phyloP scores from a whole-genome alignment of 371 early-diverging fungal species.

The Lichtheimia corymbifera region DNA sequence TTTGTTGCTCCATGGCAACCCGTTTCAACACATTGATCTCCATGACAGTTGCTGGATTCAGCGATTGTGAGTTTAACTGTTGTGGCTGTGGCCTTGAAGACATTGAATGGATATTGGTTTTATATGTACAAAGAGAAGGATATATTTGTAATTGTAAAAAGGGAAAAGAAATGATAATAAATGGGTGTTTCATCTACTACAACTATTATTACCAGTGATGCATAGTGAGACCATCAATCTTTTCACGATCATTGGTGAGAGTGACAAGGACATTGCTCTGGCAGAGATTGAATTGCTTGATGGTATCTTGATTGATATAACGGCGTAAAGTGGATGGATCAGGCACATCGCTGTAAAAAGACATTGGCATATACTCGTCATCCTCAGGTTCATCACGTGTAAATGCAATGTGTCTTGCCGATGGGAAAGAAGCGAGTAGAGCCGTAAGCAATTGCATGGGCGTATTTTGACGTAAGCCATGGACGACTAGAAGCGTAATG shows the following conservation, averaged over 20 bases:
- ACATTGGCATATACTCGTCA: conserved; percentile 13
- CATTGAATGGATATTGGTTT: no score
- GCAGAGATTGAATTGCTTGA: conserved; percentile 17
- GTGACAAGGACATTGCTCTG: conserved; percentile 14
- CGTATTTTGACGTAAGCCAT: conserved; percentile 19
- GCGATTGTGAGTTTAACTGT: conserved; percentile 9
- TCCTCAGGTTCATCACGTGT: conserved; percentile 20
- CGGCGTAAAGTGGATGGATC: background rate
- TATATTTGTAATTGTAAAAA: background rate
- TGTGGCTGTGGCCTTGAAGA: conserved; percentile 3
- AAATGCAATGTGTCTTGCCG: conserved; percentile 15
- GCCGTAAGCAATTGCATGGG: conserved; percentile 19
- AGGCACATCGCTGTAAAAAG: conserved; percentile 11
- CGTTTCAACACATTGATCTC: conserved; percentile 33
- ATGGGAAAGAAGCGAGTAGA: conserved; percentile 14
- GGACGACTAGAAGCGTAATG: conserved; percentile 13
- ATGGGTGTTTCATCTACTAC: no score
- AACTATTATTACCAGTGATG: conserved; percentile 19
- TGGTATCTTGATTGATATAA: conserved; percentile 12
- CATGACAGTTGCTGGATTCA: conserved; percentile 27
- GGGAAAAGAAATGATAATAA: background rate
- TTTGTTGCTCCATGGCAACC: conserved; percentile 22
- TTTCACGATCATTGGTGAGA: conserved; percentile 24
- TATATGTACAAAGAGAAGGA: background rate
- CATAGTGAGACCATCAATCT: conserved; percentile 14